Evolutionary conservation across 441 rosid genomes (phyloP).

Genomic region (Gossypium gossypioides): DNA sequence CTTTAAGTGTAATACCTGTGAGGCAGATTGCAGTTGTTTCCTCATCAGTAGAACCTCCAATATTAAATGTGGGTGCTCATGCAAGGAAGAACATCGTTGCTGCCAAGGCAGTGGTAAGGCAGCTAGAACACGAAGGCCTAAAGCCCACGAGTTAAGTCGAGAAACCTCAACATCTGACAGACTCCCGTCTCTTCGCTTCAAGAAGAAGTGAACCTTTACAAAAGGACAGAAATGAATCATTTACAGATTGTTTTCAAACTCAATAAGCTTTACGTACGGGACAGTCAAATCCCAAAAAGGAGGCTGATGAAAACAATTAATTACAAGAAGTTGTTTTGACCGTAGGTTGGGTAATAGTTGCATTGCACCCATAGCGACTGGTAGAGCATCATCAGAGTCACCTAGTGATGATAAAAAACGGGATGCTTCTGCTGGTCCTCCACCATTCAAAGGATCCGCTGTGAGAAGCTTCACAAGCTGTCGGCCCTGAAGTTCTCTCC

Average conservation of each 20-base stretch:
- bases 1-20: slow-evolving; percentile 46
- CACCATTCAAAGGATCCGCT: slow-evolving; percentile 94
- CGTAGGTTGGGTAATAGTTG: slow-evolving; percentile 89
- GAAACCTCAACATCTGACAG: slow-evolving; percentile 69
- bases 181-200: slow-evolving; percentile 82
- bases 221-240: slow-evolving; percentile 17
- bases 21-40: slow-evolving; percentile 85
- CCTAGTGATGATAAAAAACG: slow-evolving; percentile 91
- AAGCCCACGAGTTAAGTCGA: slow-evolving; percentile 95
- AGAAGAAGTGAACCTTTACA: slow-evolving; percentile 86
- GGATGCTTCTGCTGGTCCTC: slow-evolving; percentile 99
- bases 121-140: slow-evolving; percentile 93
- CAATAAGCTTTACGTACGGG: neutral
- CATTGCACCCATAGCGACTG: slow-evolving; percentile 99
- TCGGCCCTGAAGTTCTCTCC: slow-evolving; percentile 92
- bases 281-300: slow-evolving; percentile 15
- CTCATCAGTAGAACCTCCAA: slow-evolving; percentile 94
- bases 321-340: slow-evolving; percentile 94
- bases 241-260: slow-evolving; percentile 2
- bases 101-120: slow-evolving; percentile 98
- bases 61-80: slow-evolving; percentile 89
- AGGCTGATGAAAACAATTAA: slow-evolving; percentile 15
- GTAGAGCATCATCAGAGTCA: slow-evolving; percentile 89
- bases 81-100: slow-evolving; percentile 93
- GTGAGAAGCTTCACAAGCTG: slow-evolving; percentile 98